Evolutionary conservation across 2,329 filamentous ascomycete species (phyloP).

Genomic region (Bipolaris victoriae): DNA sequence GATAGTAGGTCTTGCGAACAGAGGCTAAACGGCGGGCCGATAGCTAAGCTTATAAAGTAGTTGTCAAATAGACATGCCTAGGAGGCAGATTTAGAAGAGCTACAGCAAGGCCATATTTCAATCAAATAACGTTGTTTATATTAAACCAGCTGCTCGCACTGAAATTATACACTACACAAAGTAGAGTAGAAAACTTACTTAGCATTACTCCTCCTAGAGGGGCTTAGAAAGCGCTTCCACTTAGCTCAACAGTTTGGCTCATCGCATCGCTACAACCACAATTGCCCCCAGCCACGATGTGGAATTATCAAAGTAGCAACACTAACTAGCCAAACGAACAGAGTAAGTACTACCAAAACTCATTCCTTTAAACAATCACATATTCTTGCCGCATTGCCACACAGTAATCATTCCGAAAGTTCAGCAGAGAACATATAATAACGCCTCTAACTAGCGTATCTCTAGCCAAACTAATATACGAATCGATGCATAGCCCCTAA

Average conservation of each 20-base stretch:
- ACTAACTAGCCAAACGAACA: background rate
- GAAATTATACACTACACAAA: background rate
- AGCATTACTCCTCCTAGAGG: background rate
- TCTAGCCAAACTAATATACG: background rate
- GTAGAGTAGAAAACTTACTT: background rate
- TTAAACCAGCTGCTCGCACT: background rate
- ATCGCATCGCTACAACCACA: background rate
- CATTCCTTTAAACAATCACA: background rate
- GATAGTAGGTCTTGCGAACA: slow-evolving; percentile 16
- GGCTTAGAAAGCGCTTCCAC: background rate
- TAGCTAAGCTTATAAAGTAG: slow-evolving; percentile 22
- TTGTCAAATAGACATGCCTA: slow-evolving; percentile 15
- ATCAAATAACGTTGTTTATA: background rate
- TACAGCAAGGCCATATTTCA: background rate
- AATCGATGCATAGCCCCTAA: background rate
- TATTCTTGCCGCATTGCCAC: background rate
- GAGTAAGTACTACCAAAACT: background rate
- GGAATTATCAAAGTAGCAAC: background rate
- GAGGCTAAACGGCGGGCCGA: slow-evolving; percentile 14
- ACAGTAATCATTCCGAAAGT: background rate
- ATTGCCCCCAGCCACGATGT: background rate
- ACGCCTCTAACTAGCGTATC: background rate
- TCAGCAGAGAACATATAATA: background rate
- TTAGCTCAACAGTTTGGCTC: background rate
- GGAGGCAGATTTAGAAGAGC: background rate